Base-by-base conservation (phyloP, 768 basidiomycete genomes). In the Suillus clintonianus region DNA sequence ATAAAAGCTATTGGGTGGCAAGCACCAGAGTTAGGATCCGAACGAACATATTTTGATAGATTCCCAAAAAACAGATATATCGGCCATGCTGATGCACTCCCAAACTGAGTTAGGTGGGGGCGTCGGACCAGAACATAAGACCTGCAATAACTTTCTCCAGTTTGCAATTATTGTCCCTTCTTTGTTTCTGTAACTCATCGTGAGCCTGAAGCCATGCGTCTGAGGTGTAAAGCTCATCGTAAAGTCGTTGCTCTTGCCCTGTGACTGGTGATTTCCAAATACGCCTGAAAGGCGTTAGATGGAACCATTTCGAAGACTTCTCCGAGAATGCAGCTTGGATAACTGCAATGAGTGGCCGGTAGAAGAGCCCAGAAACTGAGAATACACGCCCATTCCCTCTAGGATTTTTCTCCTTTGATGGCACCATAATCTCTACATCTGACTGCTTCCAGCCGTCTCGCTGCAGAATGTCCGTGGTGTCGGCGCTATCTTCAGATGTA, bases 1-100 rank as follows among this genome's bases (percentile, higher is more conserved):
- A 85, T 75, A 67, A 82, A 83, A 13, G 79, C 81, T 4, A 82
- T 13, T 61, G 81, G 80, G 63, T 83, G 78, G 24, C 71, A 69
- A 2, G 80, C 73, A 27, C 71, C 67, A 0, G 70, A 71, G 9
- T 64, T 69, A 3, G 78, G 79, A 15, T 69, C 68, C 2, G 64
- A 65, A 1, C 74, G 69, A 4, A 70, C 62, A 56, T 82, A 83
- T 64, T 84, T 85, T 0, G 79, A 81, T 9, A 74, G 68, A 55
- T 79, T 79, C 0, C 79, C 81, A 36, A 81, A 72, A 50, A 63
- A 78, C 0, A 76, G 43, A 60, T 83, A 84, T 0, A 80, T 37
- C 2, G 81, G 82, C 83, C 80, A 84, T 6, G 64, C 65, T 39
- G 68, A 70, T 0, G 75, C 74, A 14, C 51, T 74, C 2, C 78